Evolutionary conservation across 352 stramenopile genomes (phyloP).

Genomic region (Pythium aristosporum): DNA sequence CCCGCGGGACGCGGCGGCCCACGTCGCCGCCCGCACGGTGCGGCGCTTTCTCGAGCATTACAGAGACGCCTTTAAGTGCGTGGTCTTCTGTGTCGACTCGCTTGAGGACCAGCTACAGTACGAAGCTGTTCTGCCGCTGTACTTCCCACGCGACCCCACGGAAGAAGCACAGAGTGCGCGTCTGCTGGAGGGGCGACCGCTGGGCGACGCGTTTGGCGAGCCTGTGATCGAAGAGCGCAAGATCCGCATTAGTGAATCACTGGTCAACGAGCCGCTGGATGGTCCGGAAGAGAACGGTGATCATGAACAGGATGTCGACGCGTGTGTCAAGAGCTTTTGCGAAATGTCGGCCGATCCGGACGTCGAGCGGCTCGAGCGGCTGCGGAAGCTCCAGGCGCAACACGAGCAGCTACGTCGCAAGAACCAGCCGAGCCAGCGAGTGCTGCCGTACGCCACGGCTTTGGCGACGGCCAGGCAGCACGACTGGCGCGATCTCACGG

Average conservation of each 20-base stretch:
- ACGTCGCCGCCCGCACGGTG: constrained; percentile 68
- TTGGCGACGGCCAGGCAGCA: constrained; percentile 48
- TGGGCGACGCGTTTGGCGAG: constrained; percentile 74
- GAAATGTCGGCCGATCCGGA: constrained; percentile 62
- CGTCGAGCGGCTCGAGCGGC: constrained; percentile 42
- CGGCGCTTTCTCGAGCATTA: constrained; percentile 82
- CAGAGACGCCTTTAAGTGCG: constrained; percentile 43
- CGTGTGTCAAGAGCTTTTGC: constrained; percentile 51
- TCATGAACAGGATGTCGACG: constrained; percentile 37
- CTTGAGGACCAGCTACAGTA: constrained; percentile 63
- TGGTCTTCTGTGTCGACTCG: constrained; percentile 71
- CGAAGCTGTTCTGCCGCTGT: constrained; percentile 61
- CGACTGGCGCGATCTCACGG: constrained; percentile 58
- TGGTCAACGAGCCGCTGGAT: constrained; percentile 4
- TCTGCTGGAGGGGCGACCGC: constrained; percentile 36
- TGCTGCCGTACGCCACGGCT: constrained; percentile 39
- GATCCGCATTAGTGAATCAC: constrained; percentile 59
- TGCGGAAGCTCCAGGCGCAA: constrained; percentile 41
- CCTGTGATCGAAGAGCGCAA: constrained; percentile 79
- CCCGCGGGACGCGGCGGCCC: constrained; percentile 71
- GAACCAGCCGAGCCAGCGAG: constrained; percentile 11
- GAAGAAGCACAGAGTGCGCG: constrained; percentile 36
- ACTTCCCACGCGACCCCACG: constrained; percentile 54
- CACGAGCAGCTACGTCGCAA: constrained; percentile 30
- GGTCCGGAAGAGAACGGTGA: constrained; percentile 27